phyloP scores from a whole-genome alignment of 2,329 filamentous ascomycete species.

The Aspergillus cejpii region DNA sequence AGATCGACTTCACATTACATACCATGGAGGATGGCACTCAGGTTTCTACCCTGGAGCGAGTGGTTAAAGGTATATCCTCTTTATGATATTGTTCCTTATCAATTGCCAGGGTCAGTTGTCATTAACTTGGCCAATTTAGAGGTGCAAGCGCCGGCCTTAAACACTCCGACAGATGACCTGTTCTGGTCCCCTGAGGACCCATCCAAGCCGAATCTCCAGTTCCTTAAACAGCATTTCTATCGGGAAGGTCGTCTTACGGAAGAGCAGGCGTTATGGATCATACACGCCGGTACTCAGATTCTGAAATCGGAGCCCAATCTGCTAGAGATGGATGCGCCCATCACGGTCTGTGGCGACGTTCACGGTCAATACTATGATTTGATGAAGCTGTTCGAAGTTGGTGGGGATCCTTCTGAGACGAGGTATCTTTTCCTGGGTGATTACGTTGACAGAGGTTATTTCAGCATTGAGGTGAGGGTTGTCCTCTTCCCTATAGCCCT shows the following conservation, averaged over 20 bases:
- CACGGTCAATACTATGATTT: constrained; percentile 99
- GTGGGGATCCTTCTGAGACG: constrained; percentile 92
- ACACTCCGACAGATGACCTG: constrained; percentile 84
- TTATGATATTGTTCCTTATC: neutral
- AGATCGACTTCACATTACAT: constrained; percentile 98
- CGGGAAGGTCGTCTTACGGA: constrained; percentile 94
- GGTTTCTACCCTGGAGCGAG: constrained; percentile 90
- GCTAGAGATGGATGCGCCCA: constrained; percentile 97
- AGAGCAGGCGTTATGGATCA: constrained; percentile 94
- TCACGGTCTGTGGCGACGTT: constrained; percentile 96
- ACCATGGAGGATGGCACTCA: constrained; percentile 96
- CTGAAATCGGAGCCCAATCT: constrained; percentile 88
- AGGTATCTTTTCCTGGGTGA: constrained; percentile 95
- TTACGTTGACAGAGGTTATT: constrained; percentile 97
- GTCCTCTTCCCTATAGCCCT: neutral
- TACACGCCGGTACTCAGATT: constrained; percentile 78
- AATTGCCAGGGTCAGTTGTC: constrained; percentile 1
- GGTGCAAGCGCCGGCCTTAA: constrained; percentile 93
- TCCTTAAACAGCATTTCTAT: constrained; percentile 97
- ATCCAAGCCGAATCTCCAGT: constrained; percentile 83
- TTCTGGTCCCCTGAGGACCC: constrained; percentile 85
- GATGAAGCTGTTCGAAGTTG: constrained; percentile 99
- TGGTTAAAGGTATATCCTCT: constrained; percentile 79
- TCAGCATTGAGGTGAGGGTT: constrained; percentile 74
- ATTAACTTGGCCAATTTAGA: constrained; percentile 50